Conservation (phyloP, 1,139 yeast genomes). For the Scheffersomyces parashehatae region DNA sequence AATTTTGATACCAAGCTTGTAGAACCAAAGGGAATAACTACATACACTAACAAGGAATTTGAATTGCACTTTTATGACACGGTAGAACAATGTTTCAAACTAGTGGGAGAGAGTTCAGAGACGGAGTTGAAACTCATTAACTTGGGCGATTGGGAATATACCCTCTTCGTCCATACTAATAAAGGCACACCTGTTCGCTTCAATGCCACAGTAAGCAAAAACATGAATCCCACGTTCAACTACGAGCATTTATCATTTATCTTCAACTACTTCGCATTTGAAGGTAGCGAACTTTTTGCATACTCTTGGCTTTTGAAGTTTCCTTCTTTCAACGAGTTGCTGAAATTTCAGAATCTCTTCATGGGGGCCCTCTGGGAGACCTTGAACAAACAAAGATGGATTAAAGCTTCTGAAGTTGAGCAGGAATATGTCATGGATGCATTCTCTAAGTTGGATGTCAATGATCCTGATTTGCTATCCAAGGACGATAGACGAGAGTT, state of each 20-base stretch:
- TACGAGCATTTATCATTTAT: constrained; percentile 58
- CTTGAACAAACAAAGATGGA: constrained; percentile 54
- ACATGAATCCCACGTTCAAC: constrained; percentile 67
- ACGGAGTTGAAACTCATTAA: constrained; percentile 41
- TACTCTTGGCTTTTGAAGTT: constrained; percentile 70
- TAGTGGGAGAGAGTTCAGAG: constrained; percentile 5
- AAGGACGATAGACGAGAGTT: too few species aligned
- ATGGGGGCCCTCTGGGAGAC: constrained; percentile 64
- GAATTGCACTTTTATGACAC: constrained; percentile 59
- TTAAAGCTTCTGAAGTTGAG: constrained; percentile 12
- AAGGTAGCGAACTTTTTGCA: constrained; percentile 30
- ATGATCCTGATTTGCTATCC: too few species aligned
- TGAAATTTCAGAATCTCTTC: constrained; percentile 52
- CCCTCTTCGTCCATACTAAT: constrained; percentile 41
- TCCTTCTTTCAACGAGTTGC: constrained; percentile 35
- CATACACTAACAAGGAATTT: constrained; percentile 14
- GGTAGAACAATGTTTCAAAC: constrained; percentile 46
- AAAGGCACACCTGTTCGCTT: constrained; percentile 24
- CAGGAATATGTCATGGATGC: constrained; percentile 29
- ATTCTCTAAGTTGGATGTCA: constrained; percentile 25
- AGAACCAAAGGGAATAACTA: constrained; percentile 10
- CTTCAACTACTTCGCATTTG: constrained; percentile 52
- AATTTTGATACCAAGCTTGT: constrained; percentile 1
- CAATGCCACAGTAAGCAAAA: constrained; percentile 46
- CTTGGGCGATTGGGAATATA: constrained; percentile 52